Evolutionary conservation across 768 basidiomycete genomes (phyloP).

Genomic region (Pleurotus cornucopiae): DNA sequence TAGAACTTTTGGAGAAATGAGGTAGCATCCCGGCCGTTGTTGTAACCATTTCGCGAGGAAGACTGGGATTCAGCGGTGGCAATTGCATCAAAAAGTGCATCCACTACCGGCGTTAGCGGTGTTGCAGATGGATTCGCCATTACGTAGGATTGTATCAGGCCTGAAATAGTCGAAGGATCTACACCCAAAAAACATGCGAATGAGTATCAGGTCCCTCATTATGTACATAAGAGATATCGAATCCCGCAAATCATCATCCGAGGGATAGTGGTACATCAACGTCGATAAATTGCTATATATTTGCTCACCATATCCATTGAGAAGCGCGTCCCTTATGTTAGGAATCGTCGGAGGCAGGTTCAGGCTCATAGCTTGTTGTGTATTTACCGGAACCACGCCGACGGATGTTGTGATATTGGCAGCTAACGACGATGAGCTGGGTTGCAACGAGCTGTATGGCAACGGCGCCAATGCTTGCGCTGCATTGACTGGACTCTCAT

Average conservation of each 20-base stretch:
- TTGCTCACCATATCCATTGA: constrained; percentile 16
- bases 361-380: constrained; percentile 15
- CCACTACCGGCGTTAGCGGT: constrained; percentile 45
- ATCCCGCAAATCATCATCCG: no score
- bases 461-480: constrained; percentile 31
- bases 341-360: constrained; percentile 15
- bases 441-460: constrained; percentile 37
- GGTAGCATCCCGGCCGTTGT: constrained; percentile 27
- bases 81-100: constrained; percentile 53
- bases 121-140: constrained; percentile 44
- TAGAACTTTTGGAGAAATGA: constrained; percentile 44
- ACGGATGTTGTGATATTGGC: neutral
- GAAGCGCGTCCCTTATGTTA: constrained; percentile 41
- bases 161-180: constrained; percentile 45
- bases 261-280: no score
- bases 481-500: constrained; percentile 29
- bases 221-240: no score
- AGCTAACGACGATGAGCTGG: constrained; percentile 19
- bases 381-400: constrained; percentile 17
- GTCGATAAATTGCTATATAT: neutral
- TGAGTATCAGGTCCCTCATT: neutral
- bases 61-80: constrained; percentile 26
- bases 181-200: constrained; percentile 19
- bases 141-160: constrained; percentile 49
- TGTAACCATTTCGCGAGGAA: constrained; percentile 18